phyloP scores from a whole-genome alignment of 257 asterid genomes.

The Jaltomata sinuosa region DNA sequence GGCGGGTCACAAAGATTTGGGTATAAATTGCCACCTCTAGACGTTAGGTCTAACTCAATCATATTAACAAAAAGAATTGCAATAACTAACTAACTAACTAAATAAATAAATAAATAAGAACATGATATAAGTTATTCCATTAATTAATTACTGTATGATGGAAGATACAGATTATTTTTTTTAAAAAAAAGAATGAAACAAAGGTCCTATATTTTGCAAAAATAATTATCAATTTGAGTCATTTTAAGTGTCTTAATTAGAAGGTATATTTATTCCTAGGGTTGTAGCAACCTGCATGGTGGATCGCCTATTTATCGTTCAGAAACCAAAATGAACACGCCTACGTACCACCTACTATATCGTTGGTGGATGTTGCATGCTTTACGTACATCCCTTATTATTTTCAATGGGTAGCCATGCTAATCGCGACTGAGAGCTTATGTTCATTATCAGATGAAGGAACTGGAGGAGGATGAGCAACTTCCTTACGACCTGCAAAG shows the following conservation, averaged over 20 bases:
- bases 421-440: neutral
- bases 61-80: neutral
- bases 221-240: neutral
- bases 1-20: neutral
- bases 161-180: neutral
- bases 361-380: neutral
- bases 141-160: neutral
- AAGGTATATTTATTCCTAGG: neutral
- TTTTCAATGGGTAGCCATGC: neutral
- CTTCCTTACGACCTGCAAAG: neutral
- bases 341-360: too few species aligned
- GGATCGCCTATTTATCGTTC: neutral
- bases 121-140: neutral
- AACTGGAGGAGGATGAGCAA: neutral
- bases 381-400: neutral
- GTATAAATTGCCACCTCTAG: neutral
- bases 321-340: neutral
- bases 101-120: neutral
- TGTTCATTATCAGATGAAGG: neutral
- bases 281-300: neutral
- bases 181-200: neutral
- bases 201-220: neutral
- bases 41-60: neutral
- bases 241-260: neutral
- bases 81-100: neutral